phyloP scores from a whole-genome alignment of 208 protist genomes.

The Leishmania aethiopica region DNA sequence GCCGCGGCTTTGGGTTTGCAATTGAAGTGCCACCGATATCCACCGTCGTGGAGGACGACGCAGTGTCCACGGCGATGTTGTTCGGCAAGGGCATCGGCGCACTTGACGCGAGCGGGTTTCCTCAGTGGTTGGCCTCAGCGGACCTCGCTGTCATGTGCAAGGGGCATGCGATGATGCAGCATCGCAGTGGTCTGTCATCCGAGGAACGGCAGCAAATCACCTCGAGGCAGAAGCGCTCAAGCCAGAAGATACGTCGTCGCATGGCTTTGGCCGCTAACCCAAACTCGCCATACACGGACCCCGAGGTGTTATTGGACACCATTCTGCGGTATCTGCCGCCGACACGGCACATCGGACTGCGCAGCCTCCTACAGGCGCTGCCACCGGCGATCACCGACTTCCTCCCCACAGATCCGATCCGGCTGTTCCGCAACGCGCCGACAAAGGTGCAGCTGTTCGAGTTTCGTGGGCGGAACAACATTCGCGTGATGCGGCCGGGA shows the following conservation, averaged over 20 bases:
- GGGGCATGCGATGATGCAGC: slow-evolving; percentile 1
- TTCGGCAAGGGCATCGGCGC: neutral
- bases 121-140: slow-evolving; percentile 16
- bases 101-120: slow-evolving; percentile 23
- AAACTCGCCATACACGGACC: slow-evolving; percentile 47
- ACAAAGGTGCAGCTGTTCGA: slow-evolving; percentile 70
- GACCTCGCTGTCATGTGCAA: slow-evolving; percentile 21
- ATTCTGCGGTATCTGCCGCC: slow-evolving; percentile 54
- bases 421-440: slow-evolving; percentile 39
- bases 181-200: neutral
- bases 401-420: slow-evolving; percentile 34
- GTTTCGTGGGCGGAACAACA: slow-evolving; percentile 42
- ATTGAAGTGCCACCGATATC: neutral
- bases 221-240: slow-evolving; percentile 17
- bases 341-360: slow-evolving; percentile 42
- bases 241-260: slow-evolving; percentile 44
- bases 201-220: slow-evolving; percentile 47
- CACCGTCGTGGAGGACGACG: neutral
- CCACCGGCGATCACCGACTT: slow-evolving; percentile 47
- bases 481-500: slow-evolving; percentile 51
- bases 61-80: neutral
- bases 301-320: slow-evolving; percentile 42
- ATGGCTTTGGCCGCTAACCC: slow-evolving; percentile 44
- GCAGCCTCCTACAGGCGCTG: slow-evolving; percentile 37
- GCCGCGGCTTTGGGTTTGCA: slow-evolving; percentile 12